phyloP scores from a whole-genome alignment of 2,329 filamentous ascomycete genomes.

The Nigrograna mackinnonii region DNA sequence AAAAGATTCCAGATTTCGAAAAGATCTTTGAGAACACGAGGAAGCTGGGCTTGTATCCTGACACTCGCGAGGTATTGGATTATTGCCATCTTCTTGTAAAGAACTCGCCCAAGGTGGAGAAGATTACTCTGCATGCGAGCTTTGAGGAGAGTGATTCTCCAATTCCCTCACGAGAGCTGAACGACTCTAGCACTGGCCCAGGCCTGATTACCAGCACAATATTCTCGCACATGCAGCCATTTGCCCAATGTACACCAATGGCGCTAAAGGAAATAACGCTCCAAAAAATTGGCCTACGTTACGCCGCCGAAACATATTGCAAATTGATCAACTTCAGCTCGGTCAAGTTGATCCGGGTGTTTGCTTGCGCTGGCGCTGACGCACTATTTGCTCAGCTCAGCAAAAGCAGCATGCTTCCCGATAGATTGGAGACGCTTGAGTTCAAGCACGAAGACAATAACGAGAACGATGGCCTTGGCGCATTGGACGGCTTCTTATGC shows the following conservation, averaged over 20 bases:
- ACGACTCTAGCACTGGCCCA: slow-evolving; percentile 51
- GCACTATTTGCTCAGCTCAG: slow-evolving; percentile 51
- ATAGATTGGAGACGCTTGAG: slow-evolving; percentile 48
- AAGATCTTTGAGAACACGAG: slow-evolving; percentile 45
- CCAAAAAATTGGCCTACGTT: slow-evolving; percentile 50
- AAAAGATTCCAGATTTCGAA: slow-evolving; percentile 45
- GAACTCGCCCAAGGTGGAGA: slow-evolving; percentile 46
- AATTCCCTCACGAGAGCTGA: slow-evolving; percentile 45
- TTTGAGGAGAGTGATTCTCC: slow-evolving; percentile 44
- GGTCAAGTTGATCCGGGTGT: slow-evolving; percentile 47
- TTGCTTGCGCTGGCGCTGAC: slow-evolving; percentile 50
- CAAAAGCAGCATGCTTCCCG: slow-evolving; percentile 48
- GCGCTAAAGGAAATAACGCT: slow-evolving; percentile 48
- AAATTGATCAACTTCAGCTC: slow-evolving; percentile 50
- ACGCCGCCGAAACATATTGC: slow-evolving; percentile 54
- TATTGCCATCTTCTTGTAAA: slow-evolving; percentile 48
- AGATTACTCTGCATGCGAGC: slow-evolving; percentile 52
- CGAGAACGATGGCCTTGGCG: slow-evolving; percentile 50
- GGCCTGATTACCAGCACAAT: slow-evolving; percentile 51
- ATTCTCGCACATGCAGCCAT: slow-evolving; percentile 52
- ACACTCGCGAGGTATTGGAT: slow-evolving; percentile 48
- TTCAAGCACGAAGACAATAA: slow-evolving; percentile 53
- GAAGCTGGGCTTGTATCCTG: slow-evolving; percentile 53
- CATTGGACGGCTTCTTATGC: slow-evolving; percentile 52
- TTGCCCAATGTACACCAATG: slow-evolving; percentile 50